Conservation (phyloP, 306 rosid species). For the Quercus rubra region DNA sequence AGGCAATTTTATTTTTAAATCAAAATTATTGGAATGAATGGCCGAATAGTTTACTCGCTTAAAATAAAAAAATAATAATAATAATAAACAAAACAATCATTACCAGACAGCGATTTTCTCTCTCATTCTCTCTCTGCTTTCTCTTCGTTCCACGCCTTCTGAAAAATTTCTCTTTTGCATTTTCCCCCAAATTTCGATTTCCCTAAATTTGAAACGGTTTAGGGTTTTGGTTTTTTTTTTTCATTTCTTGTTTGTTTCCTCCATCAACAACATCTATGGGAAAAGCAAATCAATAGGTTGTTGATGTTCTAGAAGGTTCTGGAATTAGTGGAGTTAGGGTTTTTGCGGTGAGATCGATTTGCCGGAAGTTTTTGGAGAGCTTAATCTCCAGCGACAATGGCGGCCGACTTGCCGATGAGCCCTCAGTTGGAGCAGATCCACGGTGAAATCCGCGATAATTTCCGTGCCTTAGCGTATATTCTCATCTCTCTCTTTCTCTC, state of each 20-base stretch:
- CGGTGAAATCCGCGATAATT: constrained; percentile 86
- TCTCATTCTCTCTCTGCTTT: background rate
- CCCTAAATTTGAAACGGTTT: background rate
- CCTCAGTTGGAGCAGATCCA: constrained; percentile 99
- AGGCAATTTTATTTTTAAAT: no score
- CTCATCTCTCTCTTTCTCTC: background rate
- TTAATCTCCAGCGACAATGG: constrained; percentile 57
- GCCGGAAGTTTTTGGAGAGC: constrained; percentile 31
- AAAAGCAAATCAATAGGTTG: background rate
- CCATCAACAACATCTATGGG: background rate
- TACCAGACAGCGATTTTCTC: constrained; percentile 16
- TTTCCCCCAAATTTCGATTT: background rate
- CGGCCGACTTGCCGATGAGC: constrained; percentile 69
- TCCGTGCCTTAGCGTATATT: constrained; percentile 90
- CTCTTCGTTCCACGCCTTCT: constrained; percentile 13
- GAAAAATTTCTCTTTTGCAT: background rate
- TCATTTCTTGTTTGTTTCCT: background rate
- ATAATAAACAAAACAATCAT: background rate
- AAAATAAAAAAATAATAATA: background rate
- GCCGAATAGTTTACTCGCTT: background rate
- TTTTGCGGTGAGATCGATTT: constrained; percentile 15
- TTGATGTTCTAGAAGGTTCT: background rate
- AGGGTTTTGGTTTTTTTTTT: background rate
- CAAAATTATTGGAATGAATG: no score
- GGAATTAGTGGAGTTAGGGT: constrained; percentile 28